Percentiles rank a stretch among this genome's conserved stretches.
Evolutionary conservation across 2,329 filamentous ascomycete genomes (phyloP).

Genomic region (Anisogramma anomala): DNA sequence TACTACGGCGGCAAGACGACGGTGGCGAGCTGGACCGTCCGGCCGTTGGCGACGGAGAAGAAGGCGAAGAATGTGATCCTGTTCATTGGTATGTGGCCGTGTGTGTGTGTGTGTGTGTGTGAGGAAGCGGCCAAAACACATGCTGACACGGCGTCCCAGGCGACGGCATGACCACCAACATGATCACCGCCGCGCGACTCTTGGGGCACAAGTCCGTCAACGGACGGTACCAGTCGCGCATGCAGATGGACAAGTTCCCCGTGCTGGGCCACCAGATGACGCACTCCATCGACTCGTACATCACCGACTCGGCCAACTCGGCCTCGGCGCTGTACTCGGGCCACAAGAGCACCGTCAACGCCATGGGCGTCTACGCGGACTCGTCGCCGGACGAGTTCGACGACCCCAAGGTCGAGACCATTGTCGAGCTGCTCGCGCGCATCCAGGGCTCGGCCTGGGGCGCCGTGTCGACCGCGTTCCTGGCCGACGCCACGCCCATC

Average conservation of each 20-base stretch:
- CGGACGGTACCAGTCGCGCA: conserved; percentile 64
- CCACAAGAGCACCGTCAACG: conserved; percentile 75
- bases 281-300: conserved; percentile 39
- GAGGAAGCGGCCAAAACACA: not conserved
- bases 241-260: conserved; percentile 74
- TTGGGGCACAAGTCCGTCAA: conserved; percentile 76
- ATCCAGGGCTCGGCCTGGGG: conserved; percentile 44
- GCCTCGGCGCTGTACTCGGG: conserved; percentile 72
- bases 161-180: conserved; percentile 61
- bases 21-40: conserved; percentile 64
- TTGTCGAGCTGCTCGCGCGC: conserved; percentile 65
- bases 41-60: conserved; percentile 55
- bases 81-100: conserved; percentile 66
- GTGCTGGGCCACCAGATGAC: conserved; percentile 75
- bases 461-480: conserved; percentile 67
- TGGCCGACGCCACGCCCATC: conserved; percentile 73
- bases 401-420: conserved; percentile 77
- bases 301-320: conserved; percentile 78
- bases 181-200: conserved; percentile 69
- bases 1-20: conserved; percentile 67
- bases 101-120: too few relatives aligned
- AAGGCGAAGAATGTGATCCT: conserved; percentile 77
- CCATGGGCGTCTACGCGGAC: conserved; percentile 69
- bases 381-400: conserved; percentile 63
- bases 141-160: conserved; percentile 12